A percentile compares a stretch with the other conserved stretches of the same genome.
Evolutionary conservation across 176 grass and related monocot species (phyloP).

Genomic region (Elymus sibiricus): DNA sequence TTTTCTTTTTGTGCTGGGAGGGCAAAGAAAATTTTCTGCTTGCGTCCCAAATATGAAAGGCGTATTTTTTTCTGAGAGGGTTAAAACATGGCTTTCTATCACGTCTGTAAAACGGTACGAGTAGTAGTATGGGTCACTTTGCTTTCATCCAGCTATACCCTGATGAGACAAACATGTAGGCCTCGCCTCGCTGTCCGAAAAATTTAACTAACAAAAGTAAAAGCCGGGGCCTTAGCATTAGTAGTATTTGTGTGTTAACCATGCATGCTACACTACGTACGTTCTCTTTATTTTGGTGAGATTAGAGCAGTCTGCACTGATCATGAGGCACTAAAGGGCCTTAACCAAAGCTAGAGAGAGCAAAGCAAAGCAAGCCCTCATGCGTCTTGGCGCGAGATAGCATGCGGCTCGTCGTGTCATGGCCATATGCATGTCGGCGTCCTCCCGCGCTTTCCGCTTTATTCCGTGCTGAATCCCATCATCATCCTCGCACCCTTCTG

Average conservation of each 20-base stretch:
- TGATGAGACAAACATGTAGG: constrained; percentile 18
- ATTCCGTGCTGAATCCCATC: constrained; percentile 60
- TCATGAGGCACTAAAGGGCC: constrained; percentile 34
- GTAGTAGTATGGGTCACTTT: not conserved
- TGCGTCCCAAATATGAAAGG: not conserved
- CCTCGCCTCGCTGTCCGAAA: not conserved
- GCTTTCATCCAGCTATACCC: not conserved
- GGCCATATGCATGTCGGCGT: constrained; percentile 47
- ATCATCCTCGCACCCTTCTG: constrained; percentile 32
- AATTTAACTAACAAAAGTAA: not conserved
- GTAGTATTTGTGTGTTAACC: not conserved
- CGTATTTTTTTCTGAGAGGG: not conserved
- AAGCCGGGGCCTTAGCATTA: not conserved
- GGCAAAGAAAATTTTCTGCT: constrained; percentile 18
- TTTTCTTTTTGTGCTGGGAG: not conserved
- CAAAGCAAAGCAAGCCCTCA: constrained; percentile 33
- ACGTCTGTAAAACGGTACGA: not conserved
- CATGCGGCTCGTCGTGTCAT: constrained; percentile 9
- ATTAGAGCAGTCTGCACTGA: constrained; percentile 37
- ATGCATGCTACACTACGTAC: not conserved
- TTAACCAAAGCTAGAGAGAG: constrained; percentile 2
- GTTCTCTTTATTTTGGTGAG: not conserved
- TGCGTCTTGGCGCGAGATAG: not conserved
- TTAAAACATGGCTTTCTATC: constrained; percentile 22
- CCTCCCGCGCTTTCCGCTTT: constrained; percentile 50